Conservation (phyloP, 1,139 yeast genomes). For the Magnusiomyces magnusii region DNA sequence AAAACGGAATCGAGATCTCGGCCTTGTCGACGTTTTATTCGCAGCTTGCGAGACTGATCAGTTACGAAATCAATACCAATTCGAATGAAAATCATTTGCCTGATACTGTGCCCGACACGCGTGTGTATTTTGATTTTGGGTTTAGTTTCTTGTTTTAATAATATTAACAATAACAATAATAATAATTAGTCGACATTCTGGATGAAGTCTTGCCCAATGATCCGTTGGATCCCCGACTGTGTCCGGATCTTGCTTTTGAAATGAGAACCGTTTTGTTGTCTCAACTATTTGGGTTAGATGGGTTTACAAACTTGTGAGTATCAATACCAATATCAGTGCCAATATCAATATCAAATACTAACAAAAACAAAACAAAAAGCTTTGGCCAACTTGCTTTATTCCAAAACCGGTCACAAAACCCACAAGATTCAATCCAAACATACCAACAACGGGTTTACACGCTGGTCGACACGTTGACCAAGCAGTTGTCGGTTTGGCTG, state of each 20-base stretch:
- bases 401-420: neutral
- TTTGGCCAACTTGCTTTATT: neutral
- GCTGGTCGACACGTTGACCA: neutral
- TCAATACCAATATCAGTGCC: too few relatives aligned
- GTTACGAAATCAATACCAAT: neutral
- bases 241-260: neutral
- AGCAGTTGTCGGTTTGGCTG: neutral
- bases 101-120: neutral
- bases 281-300: neutral
- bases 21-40: neutral
- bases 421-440: neutral
- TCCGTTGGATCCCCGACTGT: neutral
- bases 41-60: neutral
- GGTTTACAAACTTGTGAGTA: neutral
- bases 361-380: too few relatives aligned
- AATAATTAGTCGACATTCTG: neutral
- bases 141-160: neutral
- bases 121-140: neutral
- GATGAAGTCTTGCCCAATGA: neutral
- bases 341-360: too few relatives aligned
- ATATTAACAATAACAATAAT: neutral
- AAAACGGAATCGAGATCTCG: neutral
- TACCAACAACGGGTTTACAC: neutral
- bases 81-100: neutral
- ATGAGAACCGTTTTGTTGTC: neutral